Evolutionary conservation across 768 basidiomycete genomes (phyloP), one percentile per base, ranked within the genome.

Genomic region (Lactifluus echinatus): DNA sequence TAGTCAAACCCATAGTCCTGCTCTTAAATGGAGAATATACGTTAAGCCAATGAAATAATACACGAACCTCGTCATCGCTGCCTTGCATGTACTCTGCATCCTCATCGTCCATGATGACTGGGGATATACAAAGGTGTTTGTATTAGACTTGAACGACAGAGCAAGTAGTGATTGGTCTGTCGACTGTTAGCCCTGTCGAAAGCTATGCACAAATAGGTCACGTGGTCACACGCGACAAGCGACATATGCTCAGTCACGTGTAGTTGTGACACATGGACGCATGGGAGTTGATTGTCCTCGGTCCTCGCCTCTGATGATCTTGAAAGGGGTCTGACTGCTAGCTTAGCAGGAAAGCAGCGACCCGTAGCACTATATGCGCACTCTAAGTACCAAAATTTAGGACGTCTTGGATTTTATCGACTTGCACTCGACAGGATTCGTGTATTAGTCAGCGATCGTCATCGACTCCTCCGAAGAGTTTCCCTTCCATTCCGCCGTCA

Each of bases 1-100:
- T 97, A 99, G 71, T 93, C 91, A 70, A 98, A 97, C 63, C 83
- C 92, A 72, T 96, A 96, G 66, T 93, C 92, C 91, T 93, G 67
- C 56, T 36, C 28, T 33, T 24, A 55, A 15, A 45, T 50, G 55
- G 42, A 48, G 23, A 53, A 39, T 52, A 50, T 46, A 28, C 44
- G 26, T 36, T 48, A 57, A 67, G 21, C 57, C 8, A 55, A 45
- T 8, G 39, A 63, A 31, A 55, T 26, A 10, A 54, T 39, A 46
- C 31, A 58, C 66, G 1, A 65, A 88, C 89, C 78, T 91, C 89
- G 59, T 89, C 89, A 56, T 91, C 87, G 67, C 83, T 85, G 50
- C 85, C 88, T 72, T 89, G 87, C 89, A 93, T 91, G 66, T 93
- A 93, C 72, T 92, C 90, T 66, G 91, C 91, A 74, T 93, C 90